A percentile compares a stretch with the other conserved stretches of the same genome.
Evolutionary conservation across 2,329 filamentous ascomycete genomes (phyloP).

Genomic region (Alternaria triticimaculans): DNA sequence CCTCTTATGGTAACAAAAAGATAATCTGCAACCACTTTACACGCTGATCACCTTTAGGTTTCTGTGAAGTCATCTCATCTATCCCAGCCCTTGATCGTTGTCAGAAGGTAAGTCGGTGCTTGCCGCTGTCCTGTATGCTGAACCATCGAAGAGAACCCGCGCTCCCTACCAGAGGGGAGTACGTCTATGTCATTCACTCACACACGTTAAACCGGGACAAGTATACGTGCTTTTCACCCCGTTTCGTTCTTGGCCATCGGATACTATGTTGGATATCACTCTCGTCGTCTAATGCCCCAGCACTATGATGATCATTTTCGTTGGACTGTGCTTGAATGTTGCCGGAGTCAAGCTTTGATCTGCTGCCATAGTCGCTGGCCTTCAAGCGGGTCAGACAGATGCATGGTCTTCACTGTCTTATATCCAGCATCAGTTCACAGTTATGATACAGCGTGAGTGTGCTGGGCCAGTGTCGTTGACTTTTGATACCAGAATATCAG

Average conservation of each 20-base stretch:
- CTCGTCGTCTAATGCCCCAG: neutral
- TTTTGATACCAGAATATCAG: neutral
- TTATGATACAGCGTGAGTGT: neutral
- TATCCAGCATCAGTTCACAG: neutral
- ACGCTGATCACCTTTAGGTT: slow-evolving; percentile 30
- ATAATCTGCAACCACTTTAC: slow-evolving; percentile 27
- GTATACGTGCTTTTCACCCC: neutral
- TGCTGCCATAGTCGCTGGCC: neutral
- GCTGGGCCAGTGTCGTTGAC: neutral
- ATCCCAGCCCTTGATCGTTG: neutral
- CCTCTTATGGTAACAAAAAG: slow-evolving; percentile 30
- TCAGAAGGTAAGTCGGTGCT: slow-evolving; percentile 18
- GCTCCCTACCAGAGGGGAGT: neutral
- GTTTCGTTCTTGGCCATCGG: neutral
- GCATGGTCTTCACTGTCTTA: neutral
- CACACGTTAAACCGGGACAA: neutral
- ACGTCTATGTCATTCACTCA: neutral
- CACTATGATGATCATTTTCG: neutral
- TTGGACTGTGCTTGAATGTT: neutral
- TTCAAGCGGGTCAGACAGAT: neutral
- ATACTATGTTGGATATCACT: neutral
- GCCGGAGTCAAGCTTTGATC: neutral
- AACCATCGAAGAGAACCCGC: slow-evolving; percentile 8
- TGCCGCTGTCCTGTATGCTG: slow-evolving; percentile 11
- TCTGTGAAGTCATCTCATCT: slow-evolving; percentile 17